Evolutionary conservation across 495 filamentous ascomycete genomes (phyloP).

Genomic region (Endocarpon pusillum): DNA sequence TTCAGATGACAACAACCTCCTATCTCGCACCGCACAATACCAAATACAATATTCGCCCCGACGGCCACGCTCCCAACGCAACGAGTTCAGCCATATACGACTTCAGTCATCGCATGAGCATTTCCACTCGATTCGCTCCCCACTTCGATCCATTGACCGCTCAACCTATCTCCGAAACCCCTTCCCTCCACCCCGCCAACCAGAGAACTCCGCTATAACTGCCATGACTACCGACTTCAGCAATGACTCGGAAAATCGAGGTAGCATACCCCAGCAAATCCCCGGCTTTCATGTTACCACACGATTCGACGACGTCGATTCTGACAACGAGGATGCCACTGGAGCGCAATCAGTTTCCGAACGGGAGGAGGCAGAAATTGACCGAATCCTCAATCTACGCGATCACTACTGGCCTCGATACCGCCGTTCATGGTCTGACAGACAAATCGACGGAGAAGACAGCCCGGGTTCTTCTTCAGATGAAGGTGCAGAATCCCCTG

Average conservation of each 20-base stretch:
- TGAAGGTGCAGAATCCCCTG: too few relatives aligned
- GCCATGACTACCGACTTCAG: slow-evolving; percentile 1
- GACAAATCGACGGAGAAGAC: slow-evolving; percentile 4
- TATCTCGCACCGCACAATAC: slow-evolving; percentile 56
- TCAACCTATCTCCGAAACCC: slow-evolving; percentile 11
- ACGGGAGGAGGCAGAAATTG: too few relatives aligned
- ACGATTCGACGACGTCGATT: slow-evolving; percentile 28
- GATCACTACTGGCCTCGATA: too few relatives aligned
- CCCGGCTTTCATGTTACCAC: slow-evolving; percentile 33
- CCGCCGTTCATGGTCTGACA: too few relatives aligned
- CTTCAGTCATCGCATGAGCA: slow-evolving; percentile 27
- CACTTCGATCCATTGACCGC: slow-evolving; percentile 17
- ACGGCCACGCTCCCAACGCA: slow-evolving; percentile 13
- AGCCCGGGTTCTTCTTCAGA: too few relatives aligned
- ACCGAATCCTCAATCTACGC: too few relatives aligned
- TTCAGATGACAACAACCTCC: slow-evolving; percentile 62
- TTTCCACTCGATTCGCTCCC: slow-evolving; percentile 19
- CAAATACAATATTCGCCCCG: slow-evolving; percentile 45
- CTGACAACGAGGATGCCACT: slow-evolving; percentile 15
- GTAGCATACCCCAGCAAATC: slow-evolving; percentile 11
- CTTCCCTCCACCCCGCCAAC: slow-evolving; percentile 11
- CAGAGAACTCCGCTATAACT: slow-evolving; percentile 10
- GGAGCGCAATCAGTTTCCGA: too few relatives aligned
- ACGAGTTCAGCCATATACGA: slow-evolving; percentile 11
- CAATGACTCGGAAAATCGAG: too few relatives aligned